Conservation (phyloP, 2,329 filamentous ascomycete genomes). For the Alternaria angustiovoidea region DNA sequence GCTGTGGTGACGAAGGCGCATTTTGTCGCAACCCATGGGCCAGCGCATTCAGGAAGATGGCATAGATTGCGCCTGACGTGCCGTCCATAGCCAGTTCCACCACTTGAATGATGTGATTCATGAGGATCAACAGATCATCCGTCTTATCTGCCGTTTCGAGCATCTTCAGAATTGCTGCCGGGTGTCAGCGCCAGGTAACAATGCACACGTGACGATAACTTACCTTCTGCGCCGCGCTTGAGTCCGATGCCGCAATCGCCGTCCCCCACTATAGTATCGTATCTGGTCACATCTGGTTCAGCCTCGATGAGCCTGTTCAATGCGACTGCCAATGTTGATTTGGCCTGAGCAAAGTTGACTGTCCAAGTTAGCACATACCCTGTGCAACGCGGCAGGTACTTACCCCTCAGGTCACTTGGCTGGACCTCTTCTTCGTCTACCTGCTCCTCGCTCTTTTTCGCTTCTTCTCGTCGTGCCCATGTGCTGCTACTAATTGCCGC, state of each 20-base stretch:
- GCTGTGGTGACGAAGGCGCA: constrained; percentile 55
- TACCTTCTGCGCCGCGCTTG: constrained; percentile 81
- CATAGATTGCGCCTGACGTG: constrained; percentile 78
- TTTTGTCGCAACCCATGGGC: constrained; percentile 71
- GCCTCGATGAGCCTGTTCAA: constrained; percentile 69
- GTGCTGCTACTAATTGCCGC: constrained; percentile 66
- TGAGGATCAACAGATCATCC: constrained; percentile 66
- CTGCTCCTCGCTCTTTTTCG: constrained; percentile 52
- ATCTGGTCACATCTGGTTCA: constrained; percentile 71
- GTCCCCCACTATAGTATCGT: constrained; percentile 84
- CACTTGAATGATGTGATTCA: constrained; percentile 67
- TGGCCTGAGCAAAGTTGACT: constrained; percentile 62
- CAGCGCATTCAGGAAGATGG: constrained; percentile 90
- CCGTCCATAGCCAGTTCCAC: constrained; percentile 78
- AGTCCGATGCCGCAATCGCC: constrained; percentile 89
- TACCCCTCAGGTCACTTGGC: constrained; percentile 63
- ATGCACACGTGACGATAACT: constrained; percentile 44
- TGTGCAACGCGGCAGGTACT: constrained; percentile 27
- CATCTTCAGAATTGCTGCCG: constrained; percentile 53
- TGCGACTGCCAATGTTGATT: constrained; percentile 62
- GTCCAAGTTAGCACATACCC: constrained; percentile 24
- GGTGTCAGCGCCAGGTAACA: constrained; percentile 33
- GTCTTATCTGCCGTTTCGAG: constrained; percentile 55
- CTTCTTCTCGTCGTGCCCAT: constrained; percentile 62
- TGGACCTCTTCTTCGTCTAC: constrained; percentile 55